These are phyloP conservation scores for Neodidymelliopsis sp. DNA, from an alignment of 2,329 filamentous ascomycete genomes.

Conservation along the genomic window DNA sequence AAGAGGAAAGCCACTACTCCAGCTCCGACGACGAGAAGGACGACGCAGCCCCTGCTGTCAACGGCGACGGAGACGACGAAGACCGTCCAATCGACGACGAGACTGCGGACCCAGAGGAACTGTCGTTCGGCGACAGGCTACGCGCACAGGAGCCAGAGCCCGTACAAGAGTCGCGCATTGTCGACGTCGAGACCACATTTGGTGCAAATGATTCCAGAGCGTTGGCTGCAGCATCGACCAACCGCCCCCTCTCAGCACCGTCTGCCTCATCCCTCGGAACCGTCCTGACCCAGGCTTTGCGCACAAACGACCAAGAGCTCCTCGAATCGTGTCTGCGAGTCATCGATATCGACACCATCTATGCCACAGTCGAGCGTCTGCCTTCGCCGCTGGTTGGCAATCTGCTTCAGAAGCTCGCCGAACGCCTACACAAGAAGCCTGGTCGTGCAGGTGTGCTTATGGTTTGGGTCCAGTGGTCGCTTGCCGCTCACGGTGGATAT, in stretches of 20 bases:
- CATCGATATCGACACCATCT: conserved; percentile 77
- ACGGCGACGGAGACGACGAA: conserved; percentile 39
- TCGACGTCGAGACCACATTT: conserved; percentile 74
- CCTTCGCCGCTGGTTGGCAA: conserved; percentile 82
- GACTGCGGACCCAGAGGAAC: conserved; percentile 58
- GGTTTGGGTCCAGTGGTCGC: conserved; percentile 95
- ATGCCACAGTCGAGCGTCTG: conserved; percentile 87
- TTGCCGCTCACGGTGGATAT: conserved; percentile 90
- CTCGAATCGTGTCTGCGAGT: conserved; percentile 92
- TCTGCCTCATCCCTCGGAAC: conserved; percentile 84
- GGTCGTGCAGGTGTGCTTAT: conserved; percentile 90
- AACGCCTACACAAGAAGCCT: conserved; percentile 84
- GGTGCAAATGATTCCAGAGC: conserved; percentile 55
- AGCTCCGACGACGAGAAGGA: conserved; percentile 44
- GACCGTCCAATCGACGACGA: conserved; percentile 47
- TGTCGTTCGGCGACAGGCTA: conserved; percentile 88
- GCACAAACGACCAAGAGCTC: conserved; percentile 87
- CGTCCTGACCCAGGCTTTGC: conserved; percentile 91
- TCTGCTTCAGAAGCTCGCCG: conserved; percentile 83
- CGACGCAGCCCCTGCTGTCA: conserved; percentile 30
- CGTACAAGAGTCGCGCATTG: conserved; percentile 54
- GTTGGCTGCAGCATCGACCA: conserved; percentile 52
- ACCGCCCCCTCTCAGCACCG: conserved; percentile 64
- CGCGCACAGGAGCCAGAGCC: conserved; percentile 63
- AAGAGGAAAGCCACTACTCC: conserved; percentile 52